phyloP scores from a whole-genome alignment of 1,284 basidiomycete genomes.

The Malassezia equina region DNA sequence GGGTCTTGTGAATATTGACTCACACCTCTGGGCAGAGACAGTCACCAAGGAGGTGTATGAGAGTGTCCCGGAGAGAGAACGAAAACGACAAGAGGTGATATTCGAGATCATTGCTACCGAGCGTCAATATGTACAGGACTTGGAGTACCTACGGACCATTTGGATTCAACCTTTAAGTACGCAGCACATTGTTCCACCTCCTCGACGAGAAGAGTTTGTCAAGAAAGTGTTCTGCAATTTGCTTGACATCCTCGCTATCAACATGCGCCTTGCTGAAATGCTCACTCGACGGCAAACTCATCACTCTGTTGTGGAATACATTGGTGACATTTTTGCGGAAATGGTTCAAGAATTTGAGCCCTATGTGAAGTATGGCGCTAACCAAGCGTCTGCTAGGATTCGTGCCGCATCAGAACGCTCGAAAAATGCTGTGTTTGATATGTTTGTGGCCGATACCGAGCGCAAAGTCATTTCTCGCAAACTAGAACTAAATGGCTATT shows the following conservation, averaged over 20 bases:
- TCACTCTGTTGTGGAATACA: constrained; percentile 78
- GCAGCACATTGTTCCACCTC: constrained; percentile 65
- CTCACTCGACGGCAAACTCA: constrained; percentile 90
- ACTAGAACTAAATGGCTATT: constrained; percentile 91
- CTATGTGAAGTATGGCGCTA: constrained; percentile 89
- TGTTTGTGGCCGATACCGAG: constrained; percentile 76
- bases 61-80: constrained; percentile 80
- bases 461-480: constrained; percentile 88
- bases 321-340: constrained; percentile 85
- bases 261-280: constrained; percentile 77
- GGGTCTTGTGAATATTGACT: constrained; percentile 63
- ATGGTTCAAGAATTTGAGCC: constrained; percentile 75
- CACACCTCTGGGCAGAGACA: constrained; percentile 81
- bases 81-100: constrained; percentile 94
- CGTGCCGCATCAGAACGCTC: constrained; percentile 98
- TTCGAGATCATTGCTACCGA: constrained; percentile 99
- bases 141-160: constrained; percentile 86
- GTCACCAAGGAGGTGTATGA: constrained; percentile 89
- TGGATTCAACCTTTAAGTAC: constrained; percentile 78
- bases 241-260: constrained; percentile 83
- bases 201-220: constrained; percentile 73
- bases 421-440: constrained; percentile 81
- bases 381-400: constrained; percentile 95
- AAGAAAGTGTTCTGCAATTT: constrained; percentile 97
- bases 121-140: constrained; percentile 88